Evolutionary conservation across 1,284 basidiomycete genomes (phyloP), one percentile per base, ranked within the genome.

Genomic region (Malassezia cuniculi): DNA sequence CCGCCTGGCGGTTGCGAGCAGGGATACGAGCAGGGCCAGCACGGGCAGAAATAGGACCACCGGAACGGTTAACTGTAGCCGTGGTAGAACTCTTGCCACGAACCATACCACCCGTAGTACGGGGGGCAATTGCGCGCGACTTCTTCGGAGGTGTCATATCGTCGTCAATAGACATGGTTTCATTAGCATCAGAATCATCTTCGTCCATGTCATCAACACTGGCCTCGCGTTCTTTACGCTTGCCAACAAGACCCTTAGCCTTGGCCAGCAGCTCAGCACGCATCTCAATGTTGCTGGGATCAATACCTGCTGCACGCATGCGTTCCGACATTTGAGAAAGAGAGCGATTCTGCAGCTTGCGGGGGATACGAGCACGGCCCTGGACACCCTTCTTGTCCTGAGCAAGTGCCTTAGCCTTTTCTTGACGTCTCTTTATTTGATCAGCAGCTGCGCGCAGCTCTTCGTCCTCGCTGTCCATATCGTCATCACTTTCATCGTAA

Each of bases 401-500:
- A 6, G 85, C 82, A 32, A 73, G 71, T 47, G 82, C 74, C 70
- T 85, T 86, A 70, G 85, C 72, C 43, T 69, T 55, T 3, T 70
- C 70, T 64, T 76, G 72, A 43, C 82, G 77, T 26, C 77, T 73
- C 26, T 73, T 69, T 55, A 80, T 75, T 31, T 79, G 77, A 37
- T 76, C 75, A 14, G 74, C 76, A 2, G 79, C 80, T 62, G 84
- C 81, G 16, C 80, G 78, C 55, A 75, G 72, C 46, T 74, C 73
- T 68, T 93, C 86, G 68, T 90, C 87, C 10, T 85, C 89, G 69
- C 87, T 82, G 59, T 82, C 54, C 58, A 85, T 82, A 39, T 85
- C 81, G 41, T 82, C 82, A 20, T 63, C 65, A 39, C 84, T 85
- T 46, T 74, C 78, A 31, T 85, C 84, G 70, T 97, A 99, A 74